Percentiles rank a stretch among this genome's conserved stretches.
phyloP scores from a whole-genome alignment of 345 rosid species.

The Geranium rotundifolium region DNA sequence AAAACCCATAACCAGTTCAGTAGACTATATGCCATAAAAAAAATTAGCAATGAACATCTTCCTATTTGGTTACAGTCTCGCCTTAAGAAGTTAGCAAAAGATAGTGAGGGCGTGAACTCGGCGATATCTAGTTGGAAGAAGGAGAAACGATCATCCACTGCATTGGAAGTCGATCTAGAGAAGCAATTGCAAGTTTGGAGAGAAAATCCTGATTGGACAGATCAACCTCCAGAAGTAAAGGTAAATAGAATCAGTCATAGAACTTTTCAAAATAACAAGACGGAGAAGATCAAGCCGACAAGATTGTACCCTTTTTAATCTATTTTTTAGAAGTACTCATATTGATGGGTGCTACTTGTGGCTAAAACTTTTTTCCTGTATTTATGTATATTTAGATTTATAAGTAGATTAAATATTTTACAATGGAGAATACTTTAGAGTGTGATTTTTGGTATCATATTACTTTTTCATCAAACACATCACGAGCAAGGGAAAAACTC shows the following conservation, averaged over 20 bases:
- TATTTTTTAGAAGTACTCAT: no score
- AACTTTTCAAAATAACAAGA: no score
- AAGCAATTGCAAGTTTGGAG: conserved; percentile 68
- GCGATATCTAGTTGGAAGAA: conserved; percentile 23
- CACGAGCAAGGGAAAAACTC: not conserved
- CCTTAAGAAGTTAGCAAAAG: conserved; percentile 32
- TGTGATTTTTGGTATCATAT: no score
- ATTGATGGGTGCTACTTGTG: no score
- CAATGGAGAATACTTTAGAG: no score
- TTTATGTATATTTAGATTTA: no score
- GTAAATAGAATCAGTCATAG: not conserved
- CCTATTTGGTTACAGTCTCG: conserved; percentile 36
- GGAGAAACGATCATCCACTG: conserved; percentile 25
- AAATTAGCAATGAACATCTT: not conserved
- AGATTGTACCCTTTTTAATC: no score
- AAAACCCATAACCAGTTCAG: not conserved
- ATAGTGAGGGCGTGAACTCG: conserved; percentile 19
- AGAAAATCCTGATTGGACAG: conserved; percentile 62
- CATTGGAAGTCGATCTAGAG: conserved; percentile 37
- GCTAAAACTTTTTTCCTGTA: no score
- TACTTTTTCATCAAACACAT: not conserved
- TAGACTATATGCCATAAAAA: not conserved
- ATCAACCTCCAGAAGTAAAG: conserved; percentile 20
- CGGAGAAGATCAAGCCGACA: no score
- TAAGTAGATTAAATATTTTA: no score